These are phyloP conservation scores for Ogataea siamensis DNA, from an alignment of 805 yeast genomes.

Conservation along the genomic window DNA sequence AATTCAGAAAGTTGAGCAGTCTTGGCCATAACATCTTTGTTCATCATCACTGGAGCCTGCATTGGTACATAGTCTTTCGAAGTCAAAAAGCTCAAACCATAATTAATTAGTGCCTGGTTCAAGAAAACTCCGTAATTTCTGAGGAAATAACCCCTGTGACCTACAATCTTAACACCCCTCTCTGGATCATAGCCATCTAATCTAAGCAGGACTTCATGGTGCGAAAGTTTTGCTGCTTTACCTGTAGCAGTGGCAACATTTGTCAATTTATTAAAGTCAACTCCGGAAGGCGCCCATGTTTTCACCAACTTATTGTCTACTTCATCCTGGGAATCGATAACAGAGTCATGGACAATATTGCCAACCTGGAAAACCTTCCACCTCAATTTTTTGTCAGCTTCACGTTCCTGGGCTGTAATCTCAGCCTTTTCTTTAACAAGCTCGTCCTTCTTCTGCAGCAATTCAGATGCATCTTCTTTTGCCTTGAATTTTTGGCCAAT, in stretches of 20 bases:
- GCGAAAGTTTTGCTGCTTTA: slow-evolving; percentile 76
- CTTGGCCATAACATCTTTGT: slow-evolving; percentile 98
- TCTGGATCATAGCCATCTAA: slow-evolving; percentile 98
- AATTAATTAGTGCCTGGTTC: slow-evolving; percentile 97
- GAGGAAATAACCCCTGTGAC: slow-evolving; percentile 97
- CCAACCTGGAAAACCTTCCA: slow-evolving; percentile 87
- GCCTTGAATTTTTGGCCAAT: slow-evolving; percentile 91
- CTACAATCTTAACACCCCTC: slow-evolving; percentile 95
- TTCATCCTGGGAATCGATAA: slow-evolving; percentile 84
- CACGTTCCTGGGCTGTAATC: slow-evolving; percentile 66
- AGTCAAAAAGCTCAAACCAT: slow-evolving; percentile 83
- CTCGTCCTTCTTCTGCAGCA: slow-evolving; percentile 77
- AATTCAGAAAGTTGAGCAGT: slow-evolving; percentile 98
- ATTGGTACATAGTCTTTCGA: slow-evolving; percentile 75
- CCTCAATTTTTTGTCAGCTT: slow-evolving; percentile 72
- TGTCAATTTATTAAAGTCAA: slow-evolving; percentile 48
- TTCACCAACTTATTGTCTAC: slow-evolving; percentile 85
- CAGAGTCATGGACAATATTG: slow-evolving; percentile 90
- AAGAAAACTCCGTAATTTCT: slow-evolving; percentile 94
- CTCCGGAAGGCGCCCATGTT: slow-evolving; percentile 80
- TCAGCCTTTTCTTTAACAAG: slow-evolving; percentile 67
- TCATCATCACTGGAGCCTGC: slow-evolving; percentile 99
- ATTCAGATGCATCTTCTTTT: slow-evolving; percentile 89
- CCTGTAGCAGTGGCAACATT: slow-evolving; percentile 76
- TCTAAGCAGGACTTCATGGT: slow-evolving; percentile 91